Base-by-base conservation (phyloP, 2,329 filamentous ascomycete species). In the Aspergillus brasiliensis region DNA sequence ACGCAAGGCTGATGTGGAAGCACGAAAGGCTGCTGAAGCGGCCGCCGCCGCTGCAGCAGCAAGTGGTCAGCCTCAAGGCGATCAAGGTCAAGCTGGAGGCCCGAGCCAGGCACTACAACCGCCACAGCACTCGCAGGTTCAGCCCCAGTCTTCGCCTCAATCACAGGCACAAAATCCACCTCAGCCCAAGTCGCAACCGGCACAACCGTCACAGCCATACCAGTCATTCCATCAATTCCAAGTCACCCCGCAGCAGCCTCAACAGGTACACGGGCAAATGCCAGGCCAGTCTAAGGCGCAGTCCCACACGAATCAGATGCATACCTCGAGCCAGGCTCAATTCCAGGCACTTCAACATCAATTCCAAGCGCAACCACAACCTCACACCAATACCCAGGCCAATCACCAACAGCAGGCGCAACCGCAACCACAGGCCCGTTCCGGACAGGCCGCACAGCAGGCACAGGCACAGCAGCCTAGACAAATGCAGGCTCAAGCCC, bases 1-100 rank as follows among this genome's bases (percentile, higher is more conserved):
- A 55, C 71, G 71, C 6, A 75, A 75, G 60, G 71, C 67, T 2
- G 72, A 74, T 62, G 64, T 74, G 25, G 65, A 67, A 5, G 72
- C 72, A 3, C 70, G 17, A 55, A 67, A 31, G 62, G 71, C 70
- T 0, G 69, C 63, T 8, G 67, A 69, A 2, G 62, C 66, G 5
- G 68, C 56, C 42, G 65, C 65, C 5, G 69, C 67, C 8, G 40
- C 40, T 8, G 40, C 40, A 1, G 40, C 40, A 7, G 40, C 40
- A 19, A 8, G 40, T 44, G 40, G 40, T 15, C 62, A 65, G 17
- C 47, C 42, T 5, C 48, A 42, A 49, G 53, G 25, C 11, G 38
- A 44, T 4, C 52, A 17, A 17, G 10, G 11, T 31, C 37, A 46
- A 44, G 40, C 25, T 55, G n/a, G 25, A 46, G 25, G 25, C 27